Conservation (phyloP, 2,329 filamentous ascomycete genomes). For the Allantophomopsis lycopodina region DNA sequence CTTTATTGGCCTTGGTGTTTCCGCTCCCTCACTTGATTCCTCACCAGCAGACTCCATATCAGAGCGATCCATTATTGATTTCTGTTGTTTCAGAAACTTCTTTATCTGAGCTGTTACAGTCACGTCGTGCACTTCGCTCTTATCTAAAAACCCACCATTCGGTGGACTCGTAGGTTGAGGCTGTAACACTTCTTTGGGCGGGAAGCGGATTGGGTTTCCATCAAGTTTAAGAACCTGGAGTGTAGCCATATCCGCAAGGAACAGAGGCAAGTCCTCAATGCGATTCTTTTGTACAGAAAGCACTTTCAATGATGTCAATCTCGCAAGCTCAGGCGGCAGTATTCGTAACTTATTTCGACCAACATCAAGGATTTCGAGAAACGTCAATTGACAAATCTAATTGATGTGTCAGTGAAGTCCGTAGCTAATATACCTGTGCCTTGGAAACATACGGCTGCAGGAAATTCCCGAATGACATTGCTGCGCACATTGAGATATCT, state of each 20-base stretch:
- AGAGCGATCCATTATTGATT: conserved; percentile 30
- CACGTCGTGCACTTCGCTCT: conserved; percentile 50
- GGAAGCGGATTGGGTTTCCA: conserved; percentile 74
- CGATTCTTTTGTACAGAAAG: conserved; percentile 78
- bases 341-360: conserved; percentile 73
- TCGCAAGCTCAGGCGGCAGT: conserved; percentile 67
- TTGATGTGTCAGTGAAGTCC: too few species aligned
- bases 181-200: conserved; percentile 56
- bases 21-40: conserved; percentile 58
- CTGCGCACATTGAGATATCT: conserved; percentile 72
- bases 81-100: conserved; percentile 39
- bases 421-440: background rate
- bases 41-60: conserved; percentile 44
- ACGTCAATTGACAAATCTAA: conserved; percentile 73
- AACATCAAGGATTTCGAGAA: conserved; percentile 85
- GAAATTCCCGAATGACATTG: conserved; percentile 58
- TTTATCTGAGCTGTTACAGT: conserved; percentile 47
- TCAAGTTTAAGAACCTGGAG: conserved; percentile 82
- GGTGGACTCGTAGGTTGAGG: conserved; percentile 39
- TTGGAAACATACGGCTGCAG: conserved; percentile 38
- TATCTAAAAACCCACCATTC: conserved; percentile 39
- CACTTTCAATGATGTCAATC: conserved; percentile 75
- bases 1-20: conserved; percentile 60
- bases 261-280: conserved; percentile 71
- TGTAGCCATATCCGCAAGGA: conserved; percentile 79